A percentile compares a stretch with the other conserved stretches of the same genome.
Conservation (phyloP, 31 red algal species). For the Asparagopsis taxiformis region DNA sequence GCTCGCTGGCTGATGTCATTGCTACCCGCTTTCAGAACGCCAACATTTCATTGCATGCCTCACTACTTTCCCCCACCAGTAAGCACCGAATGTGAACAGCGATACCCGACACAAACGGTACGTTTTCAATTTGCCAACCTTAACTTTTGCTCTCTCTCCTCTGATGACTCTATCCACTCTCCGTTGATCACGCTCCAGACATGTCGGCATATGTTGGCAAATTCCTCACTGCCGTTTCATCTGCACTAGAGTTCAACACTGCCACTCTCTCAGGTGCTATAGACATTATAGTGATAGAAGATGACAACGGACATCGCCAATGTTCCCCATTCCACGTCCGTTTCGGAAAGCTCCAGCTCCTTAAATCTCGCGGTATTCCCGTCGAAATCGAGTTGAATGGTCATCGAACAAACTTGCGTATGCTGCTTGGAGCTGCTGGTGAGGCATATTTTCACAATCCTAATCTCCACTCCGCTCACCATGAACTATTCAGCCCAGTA, state of each 20-base stretch:
- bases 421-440: constrained; percentile 92
- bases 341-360: constrained; percentile 97
- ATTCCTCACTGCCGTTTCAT: constrained; percentile 84
- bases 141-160: no score
- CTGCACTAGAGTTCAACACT: constrained; percentile 97
- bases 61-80: no score
- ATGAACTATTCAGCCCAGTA: neutral
- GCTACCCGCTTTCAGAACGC: no score
- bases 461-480: neutral
- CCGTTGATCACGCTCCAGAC: constrained; percentile 5
- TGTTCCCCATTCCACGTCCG: constrained; percentile 95
- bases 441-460: constrained; percentile 98
- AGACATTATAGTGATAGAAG: constrained; percentile 93
- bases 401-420: constrained; percentile 47
- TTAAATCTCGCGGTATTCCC: constrained; percentile 87
- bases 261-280: constrained; percentile 99
- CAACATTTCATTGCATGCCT: no score
- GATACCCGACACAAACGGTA: no score
- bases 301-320: constrained; percentile 69
- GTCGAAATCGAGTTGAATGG: constrained; percentile 85
- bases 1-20: no score
- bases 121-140: no score
- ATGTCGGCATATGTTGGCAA: constrained; percentile 93
- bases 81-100: no score
- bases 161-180: neutral